Evolutionary conservation across 2,329 filamentous ascomycete species (phyloP).

Genomic region (Thelonectria rubi): DNA sequence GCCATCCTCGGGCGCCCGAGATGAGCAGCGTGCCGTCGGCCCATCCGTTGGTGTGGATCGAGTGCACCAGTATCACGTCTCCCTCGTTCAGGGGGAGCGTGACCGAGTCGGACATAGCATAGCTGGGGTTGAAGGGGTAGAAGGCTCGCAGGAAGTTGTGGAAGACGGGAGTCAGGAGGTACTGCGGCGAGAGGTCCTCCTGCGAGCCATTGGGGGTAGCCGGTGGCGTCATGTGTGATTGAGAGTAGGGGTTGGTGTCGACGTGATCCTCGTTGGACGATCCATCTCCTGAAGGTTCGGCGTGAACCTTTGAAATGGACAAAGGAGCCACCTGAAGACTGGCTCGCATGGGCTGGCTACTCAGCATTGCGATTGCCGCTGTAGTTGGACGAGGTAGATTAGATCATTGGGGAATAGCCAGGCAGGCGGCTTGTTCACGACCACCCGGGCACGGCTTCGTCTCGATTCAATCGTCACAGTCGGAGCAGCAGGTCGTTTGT

Average conservation of each 20-base stretch:
- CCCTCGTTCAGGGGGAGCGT: conserved; percentile 89
- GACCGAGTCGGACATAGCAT: conserved; percentile 81
- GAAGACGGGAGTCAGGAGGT: conserved; percentile 72
- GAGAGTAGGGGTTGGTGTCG: conserved; percentile 54
- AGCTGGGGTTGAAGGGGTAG: conserved; percentile 87
- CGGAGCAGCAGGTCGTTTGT: neutral
- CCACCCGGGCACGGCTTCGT: conserved; percentile 35
- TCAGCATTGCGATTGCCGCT: conserved; percentile 50
- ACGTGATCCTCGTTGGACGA: conserved; percentile 40
- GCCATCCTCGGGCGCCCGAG: conserved; percentile 89
- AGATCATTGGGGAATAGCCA: conserved; percentile 44
- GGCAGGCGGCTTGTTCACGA: conserved; percentile 32
- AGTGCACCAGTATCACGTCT: conserved; percentile 93
- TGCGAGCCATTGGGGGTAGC: conserved; percentile 75
- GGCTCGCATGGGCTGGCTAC: conserved; percentile 59
- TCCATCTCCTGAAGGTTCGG: conserved; percentile 43
- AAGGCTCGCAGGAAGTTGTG: conserved; percentile 96
- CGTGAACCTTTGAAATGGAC: conserved; percentile 57
- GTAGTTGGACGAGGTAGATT: conserved; percentile 34
- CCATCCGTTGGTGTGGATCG: conserved; percentile 98
- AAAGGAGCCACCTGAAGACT: conserved; percentile 71
- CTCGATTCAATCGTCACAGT: conserved; percentile 16
- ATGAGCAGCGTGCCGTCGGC: conserved; percentile 91
- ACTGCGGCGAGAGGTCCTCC: conserved; percentile 61
- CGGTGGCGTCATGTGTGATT: conserved; percentile 78